Conservation (phyloP, 2,329 filamentous ascomycete genomes). For the Fusarium vanettenii region DNA sequence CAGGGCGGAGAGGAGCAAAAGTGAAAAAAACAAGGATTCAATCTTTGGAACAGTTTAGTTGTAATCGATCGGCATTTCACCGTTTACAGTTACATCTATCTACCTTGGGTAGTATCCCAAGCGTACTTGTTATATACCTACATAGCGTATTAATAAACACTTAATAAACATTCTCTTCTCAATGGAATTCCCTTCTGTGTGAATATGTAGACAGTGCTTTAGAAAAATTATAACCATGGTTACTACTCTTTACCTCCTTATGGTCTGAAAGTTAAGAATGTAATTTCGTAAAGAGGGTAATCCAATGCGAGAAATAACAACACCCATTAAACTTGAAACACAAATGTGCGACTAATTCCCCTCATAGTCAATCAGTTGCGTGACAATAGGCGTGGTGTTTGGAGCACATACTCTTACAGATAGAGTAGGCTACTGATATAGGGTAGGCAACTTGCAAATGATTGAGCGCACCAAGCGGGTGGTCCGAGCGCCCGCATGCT, state of each 20-base stretch:
- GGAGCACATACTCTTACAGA: not conserved
- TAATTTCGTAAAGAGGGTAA: not conserved
- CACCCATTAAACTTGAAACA: not conserved
- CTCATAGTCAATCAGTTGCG: not conserved
- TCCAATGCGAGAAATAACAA: not conserved
- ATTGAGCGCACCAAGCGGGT: not conserved
- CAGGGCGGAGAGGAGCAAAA: not conserved
- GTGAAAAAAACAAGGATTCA: not conserved
- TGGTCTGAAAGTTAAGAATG: not conserved
- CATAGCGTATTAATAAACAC: not conserved
- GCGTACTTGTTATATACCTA: not conserved
- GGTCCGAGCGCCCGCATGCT: constrained; percentile 27
- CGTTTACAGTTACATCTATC: no score
- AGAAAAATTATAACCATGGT: not conserved
- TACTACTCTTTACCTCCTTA: not conserved
- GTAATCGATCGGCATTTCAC: not conserved
- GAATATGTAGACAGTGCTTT: not conserved
- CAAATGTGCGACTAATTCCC: not conserved
- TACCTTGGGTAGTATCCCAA: not conserved
- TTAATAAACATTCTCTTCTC: not conserved
- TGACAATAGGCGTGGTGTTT: not conserved
- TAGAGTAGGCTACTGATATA: not conserved
- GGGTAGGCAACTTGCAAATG: constrained; percentile 12
- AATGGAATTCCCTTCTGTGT: not conserved
- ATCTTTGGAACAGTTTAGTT: not conserved